Evolutionary conservation across 2,329 filamentous ascomycete species (phyloP).

Genomic region (Fusarium tanahbumbuense): DNA sequence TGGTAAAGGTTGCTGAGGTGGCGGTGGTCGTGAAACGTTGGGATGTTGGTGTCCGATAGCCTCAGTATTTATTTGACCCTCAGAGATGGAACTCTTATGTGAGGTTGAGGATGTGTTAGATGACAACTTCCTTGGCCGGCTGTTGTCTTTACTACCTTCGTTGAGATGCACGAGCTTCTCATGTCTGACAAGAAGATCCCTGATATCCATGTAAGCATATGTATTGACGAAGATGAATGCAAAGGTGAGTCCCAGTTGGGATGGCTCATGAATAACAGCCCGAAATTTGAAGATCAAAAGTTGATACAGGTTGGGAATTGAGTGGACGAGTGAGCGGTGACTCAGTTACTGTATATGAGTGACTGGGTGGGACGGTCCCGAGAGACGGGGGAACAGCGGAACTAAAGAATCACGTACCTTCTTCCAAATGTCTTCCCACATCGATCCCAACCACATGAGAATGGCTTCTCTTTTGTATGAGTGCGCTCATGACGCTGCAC

Average conservation of each 20-base stretch:
- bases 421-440: slow-evolving; percentile 73
- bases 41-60: slow-evolving; percentile 58
- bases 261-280: slow-evolving; percentile 1
- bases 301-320: slow-evolving; percentile 19
- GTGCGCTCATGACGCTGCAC: slow-evolving; percentile 73
- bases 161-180: slow-evolving; percentile 74
- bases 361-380: slow-evolving; percentile 31
- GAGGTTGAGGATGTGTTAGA: slow-evolving; percentile 56
- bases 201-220: slow-evolving; percentile 70
- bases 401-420: slow-evolving; percentile 60
- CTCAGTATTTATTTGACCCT: slow-evolving; percentile 60
- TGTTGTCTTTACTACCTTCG: slow-evolving; percentile 67
- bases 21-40: slow-evolving; percentile 43
- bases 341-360: slow-evolving; percentile 27
- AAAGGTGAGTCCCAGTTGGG: slow-evolving; percentile 4
- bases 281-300: not conserved
- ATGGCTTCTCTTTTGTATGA: slow-evolving; percentile 74
- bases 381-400: slow-evolving; percentile 36
- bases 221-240: slow-evolving; percentile 1
- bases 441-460: slow-evolving; percentile 68
- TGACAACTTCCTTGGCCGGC: slow-evolving; percentile 64
- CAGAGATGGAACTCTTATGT: slow-evolving; percentile 60
- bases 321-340: slow-evolving; percentile 29
- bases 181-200: slow-evolving; percentile 71
- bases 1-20: slow-evolving; percentile 44